phyloP scores from a whole-genome alignment of 1,139 yeast species.

The Geotrichum australiense region DNA sequence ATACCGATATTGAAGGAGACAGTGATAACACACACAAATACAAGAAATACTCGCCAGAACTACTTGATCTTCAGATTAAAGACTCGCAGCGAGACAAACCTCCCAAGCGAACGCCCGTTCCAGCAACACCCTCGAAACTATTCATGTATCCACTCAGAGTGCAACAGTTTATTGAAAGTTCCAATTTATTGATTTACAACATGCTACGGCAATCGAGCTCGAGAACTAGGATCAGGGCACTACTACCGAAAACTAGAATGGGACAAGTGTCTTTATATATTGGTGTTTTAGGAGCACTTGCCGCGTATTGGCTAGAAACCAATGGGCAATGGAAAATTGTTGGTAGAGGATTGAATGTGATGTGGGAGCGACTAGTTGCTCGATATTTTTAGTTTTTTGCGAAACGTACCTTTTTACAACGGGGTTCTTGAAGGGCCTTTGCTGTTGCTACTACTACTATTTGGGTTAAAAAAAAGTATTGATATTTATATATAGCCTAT shows the following conservation, averaged over 20 bases:
- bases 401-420: too few relatives aligned
- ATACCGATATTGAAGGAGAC: conserved; percentile 15
- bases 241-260: conserved; percentile 13
- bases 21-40: conserved; percentile 7
- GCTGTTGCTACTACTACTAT: too few relatives aligned
- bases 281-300: conserved; percentile 20
- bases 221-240: conserved; percentile 3
- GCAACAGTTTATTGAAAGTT: conserved; percentile 7
- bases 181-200: not conserved
- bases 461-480: too few relatives aligned
- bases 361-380: conserved; percentile 15
- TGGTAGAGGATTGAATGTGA: conserved; percentile 1
- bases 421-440: too few relatives aligned
- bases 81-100: conserved; percentile 6
- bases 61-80: conserved; percentile 8
- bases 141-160: conserved; percentile 1
- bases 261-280: conserved; percentile 21
- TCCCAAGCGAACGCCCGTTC: conserved; percentile 1
- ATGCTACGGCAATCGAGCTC: conserved; percentile 8
- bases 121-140: conserved; percentile 6
- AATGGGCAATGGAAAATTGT: conserved; percentile 1
- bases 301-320: conserved; percentile 7
- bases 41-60: not conserved
- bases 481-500: too few relatives aligned
- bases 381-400: conserved; percentile 9